A percentile compares a stretch with the other conserved stretches of the same genome.
These are phyloP conservation scores for Alternaria consortialis DNA, from an alignment of 2,329 filamentous ascomycete genomes.

Conservation along the genomic window DNA sequence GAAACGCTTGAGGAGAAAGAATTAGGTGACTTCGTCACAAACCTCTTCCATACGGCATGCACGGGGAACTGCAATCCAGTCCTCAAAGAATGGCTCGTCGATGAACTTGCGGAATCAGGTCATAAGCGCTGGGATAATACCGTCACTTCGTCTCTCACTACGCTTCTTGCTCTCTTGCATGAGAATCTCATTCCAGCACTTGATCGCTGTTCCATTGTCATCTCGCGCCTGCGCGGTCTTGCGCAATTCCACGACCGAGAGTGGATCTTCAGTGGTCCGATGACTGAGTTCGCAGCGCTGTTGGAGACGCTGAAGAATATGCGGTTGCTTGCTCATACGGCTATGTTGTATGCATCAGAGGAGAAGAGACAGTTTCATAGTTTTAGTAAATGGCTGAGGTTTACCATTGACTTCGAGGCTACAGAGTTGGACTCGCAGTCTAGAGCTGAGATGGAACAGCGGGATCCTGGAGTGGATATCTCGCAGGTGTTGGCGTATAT, in stretches of 20 bases:
- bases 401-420: constrained; percentile 81
- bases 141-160: constrained; percentile 78
- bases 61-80: constrained; percentile 81
- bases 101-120: constrained; percentile 75
- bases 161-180: constrained; percentile 79
- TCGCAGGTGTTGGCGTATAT: constrained; percentile 80
- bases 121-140: constrained; percentile 96
- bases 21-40: constrained; percentile 74
- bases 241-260: constrained; percentile 80
- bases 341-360: constrained; percentile 74
- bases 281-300: constrained; percentile 52
- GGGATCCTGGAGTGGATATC: constrained; percentile 78
- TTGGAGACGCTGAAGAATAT: constrained; percentile 78
- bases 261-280: constrained; percentile 62
- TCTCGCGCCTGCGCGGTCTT: constrained; percentile 83
- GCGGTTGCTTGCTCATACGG: constrained; percentile 76
- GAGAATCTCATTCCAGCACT: constrained; percentile 89
- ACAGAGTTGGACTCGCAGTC: constrained; percentile 67
- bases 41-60: constrained; percentile 82
- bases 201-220: constrained; percentile 81
- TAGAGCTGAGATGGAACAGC: constrained; percentile 77
- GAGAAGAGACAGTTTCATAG: constrained; percentile 79
- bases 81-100: constrained; percentile 87
- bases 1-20: constrained; percentile 75
- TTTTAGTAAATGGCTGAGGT: constrained; percentile 85